Base-by-base conservation (phyloP, 495 filamentous ascomycete species). In the Aspergillus indologenus region DNA sequence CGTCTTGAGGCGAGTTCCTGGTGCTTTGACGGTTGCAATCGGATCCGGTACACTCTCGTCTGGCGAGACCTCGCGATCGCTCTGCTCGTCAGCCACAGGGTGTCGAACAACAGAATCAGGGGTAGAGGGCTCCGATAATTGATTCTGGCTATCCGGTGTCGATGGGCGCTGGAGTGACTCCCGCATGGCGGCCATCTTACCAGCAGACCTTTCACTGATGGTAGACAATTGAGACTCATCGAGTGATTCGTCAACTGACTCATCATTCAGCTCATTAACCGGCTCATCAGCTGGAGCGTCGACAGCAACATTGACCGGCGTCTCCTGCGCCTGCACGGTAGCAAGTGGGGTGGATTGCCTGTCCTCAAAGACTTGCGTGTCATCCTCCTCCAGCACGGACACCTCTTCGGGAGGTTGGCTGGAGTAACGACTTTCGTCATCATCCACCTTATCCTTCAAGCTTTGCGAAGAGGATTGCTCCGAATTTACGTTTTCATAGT, bases 101-200 rank as follows among this genome's bases (percentile, higher is more conserved):
- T 90, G 90, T 57, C 91, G 89, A 61, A 97, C 95, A 23, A 97
- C 92, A n/a, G 94, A 97, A 26, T 94, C 90, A 11, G 91, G 91
- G 3, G 93, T 96, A 40, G 89, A 86, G 2, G 89, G 88, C 53
- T 90, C 80, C 5, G 80, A 80, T 1, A 78, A 69, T 22, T 75
- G 69, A 26, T 77, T 68, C 40, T 83, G 70, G 49, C 80, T 79
- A 54, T 87, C 81, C 3, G 90, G 89, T 2, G 89, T 92, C 19
- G 72, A 66, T 6, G 89, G 85, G 5, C 88, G 83, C 54, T 79
- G 75, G 11, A 82, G 51, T 24, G 76, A 77, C 29, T 84, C 75
- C 1, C 78, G 79, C 24, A 79, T 77, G 14, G 81, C 76, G 0
- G 75, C 69, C 72, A 84, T 79, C 60, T 77, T 75, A 0, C 73